These are phyloP conservation scores for Suillus subalutaceus DNA, from an alignment of 768 basidiomycete genomes.

Conservation along the genomic window DNA sequence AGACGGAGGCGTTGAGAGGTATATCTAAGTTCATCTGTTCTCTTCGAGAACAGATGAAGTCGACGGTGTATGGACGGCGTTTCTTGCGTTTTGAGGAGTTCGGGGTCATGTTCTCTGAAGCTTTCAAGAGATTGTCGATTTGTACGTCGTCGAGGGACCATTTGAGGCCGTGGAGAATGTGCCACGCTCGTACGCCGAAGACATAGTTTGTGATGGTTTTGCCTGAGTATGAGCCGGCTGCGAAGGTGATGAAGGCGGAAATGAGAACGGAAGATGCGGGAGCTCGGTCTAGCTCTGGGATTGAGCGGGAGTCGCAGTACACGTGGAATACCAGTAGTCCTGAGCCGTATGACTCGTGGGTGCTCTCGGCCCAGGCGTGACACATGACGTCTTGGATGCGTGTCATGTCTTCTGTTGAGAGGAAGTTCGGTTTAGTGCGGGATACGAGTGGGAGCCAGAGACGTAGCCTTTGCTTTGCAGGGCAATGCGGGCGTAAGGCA, in stretches of 20 bases:
- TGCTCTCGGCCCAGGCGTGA: no score
- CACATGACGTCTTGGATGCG: no score
- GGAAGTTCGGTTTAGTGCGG: no score
- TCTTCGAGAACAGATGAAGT: not conserved
- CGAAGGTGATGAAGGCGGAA: conserved; percentile 27
- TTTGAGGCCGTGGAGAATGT: not conserved
- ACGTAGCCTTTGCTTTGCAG: no score
- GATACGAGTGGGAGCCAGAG: no score
- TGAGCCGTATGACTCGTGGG: no score
- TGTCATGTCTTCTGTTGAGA: no score
- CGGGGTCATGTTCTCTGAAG: fast-evolving
- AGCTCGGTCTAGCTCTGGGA: conserved; percentile 16
- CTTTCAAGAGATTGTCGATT: not conserved
- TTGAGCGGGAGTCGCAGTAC: not conserved
- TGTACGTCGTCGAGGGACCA: not conserved
- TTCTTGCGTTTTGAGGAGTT: not conserved
- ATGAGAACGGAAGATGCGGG: conserved; percentile 28
- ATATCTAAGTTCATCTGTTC: fast-evolving
- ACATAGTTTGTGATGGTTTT: conserved; percentile 37
- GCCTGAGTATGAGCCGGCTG: conserved; percentile 36
- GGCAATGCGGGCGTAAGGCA: no score
- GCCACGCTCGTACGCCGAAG: conserved; percentile 1
- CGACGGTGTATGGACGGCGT: fast-evolving
- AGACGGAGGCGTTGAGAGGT: fast-evolving
- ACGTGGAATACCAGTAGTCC: no score